A percentile compares a stretch with the other conserved stretches of the same genome.
Evolutionary conservation across 2,329 filamentous ascomycete species (phyloP).

Genomic region (Elsinoe fawcettii): DNA sequence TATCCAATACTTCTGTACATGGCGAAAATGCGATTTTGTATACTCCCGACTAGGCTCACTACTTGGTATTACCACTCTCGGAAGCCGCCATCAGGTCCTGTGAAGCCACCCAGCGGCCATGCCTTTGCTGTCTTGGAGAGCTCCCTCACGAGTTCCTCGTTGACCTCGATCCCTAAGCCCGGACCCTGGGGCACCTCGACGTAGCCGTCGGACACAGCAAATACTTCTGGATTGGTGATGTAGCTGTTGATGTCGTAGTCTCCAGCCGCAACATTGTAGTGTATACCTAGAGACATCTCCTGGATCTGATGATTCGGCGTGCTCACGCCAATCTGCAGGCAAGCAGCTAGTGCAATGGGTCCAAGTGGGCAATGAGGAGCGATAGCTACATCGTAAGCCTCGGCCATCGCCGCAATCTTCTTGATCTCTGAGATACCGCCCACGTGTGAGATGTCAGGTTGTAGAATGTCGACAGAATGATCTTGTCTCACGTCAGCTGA

Average conservation of each 20-base stretch:
- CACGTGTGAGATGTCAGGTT: constrained; percentile 64
- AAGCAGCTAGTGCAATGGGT: constrained; percentile 63
- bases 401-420: constrained; percentile 58
- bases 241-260: constrained; percentile 48
- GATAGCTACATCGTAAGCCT: constrained; percentile 39
- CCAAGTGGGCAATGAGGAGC: constrained; percentile 67
- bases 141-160: constrained; percentile 58
- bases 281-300: constrained; percentile 71
- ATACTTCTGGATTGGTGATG: constrained; percentile 22
- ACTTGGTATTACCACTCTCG: constrained; percentile 54
- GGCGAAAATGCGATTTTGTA: background rate
- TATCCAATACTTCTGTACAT: background rate
- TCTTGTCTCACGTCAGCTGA: constrained; percentile 12
- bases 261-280: constrained; percentile 59
- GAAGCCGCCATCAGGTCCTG: constrained; percentile 57
- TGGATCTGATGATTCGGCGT: constrained; percentile 63
- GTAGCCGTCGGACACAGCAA: constrained; percentile 22
- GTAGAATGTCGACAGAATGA: constrained; percentile 59
- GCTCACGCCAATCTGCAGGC: constrained; percentile 55
- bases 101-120: constrained; percentile 60
- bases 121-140: constrained; percentile 51
- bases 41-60: background rate
- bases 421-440: constrained; percentile 66
- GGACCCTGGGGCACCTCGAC: constrained; percentile 21
- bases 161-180: constrained; percentile 29